A percentile compares a stretch with the other conserved stretches of the same genome.
Evolutionary conservation across 129 eudicot species (phyloP).

Genomic region (Apium graveolens): DNA sequence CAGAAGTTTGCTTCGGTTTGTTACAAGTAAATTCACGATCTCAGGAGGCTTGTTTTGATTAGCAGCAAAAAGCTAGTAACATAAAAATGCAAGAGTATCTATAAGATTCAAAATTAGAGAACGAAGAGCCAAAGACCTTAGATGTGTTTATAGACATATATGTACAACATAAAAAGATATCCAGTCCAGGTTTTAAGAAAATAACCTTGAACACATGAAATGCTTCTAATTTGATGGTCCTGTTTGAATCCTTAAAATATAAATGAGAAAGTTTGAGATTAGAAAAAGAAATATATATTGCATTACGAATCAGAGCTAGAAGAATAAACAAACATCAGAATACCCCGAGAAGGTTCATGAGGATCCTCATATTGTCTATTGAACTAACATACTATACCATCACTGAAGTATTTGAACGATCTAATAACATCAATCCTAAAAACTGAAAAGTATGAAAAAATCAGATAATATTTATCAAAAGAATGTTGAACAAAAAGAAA

Average conservation of each 20-base stretch:
- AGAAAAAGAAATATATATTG: background rate
- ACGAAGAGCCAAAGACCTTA: too few species aligned
- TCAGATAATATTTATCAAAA: background rate
- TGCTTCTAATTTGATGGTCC: slow-evolving; percentile 49
- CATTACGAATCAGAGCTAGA: background rate
- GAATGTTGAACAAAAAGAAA: background rate
- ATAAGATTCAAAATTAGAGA: background rate
- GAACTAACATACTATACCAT: slow-evolving; percentile 83
- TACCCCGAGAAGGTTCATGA: slow-evolving; percentile 97
- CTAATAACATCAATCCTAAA: slow-evolving; percentile 73
- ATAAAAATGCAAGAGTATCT: background rate
- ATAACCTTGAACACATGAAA: slow-evolving; percentile 61
- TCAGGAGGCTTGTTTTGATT: slow-evolving; percentile 53
- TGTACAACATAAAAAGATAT: too few species aligned
- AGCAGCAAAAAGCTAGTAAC: slow-evolving; percentile 44
- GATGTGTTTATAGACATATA: too few species aligned
- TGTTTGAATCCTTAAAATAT: slow-evolving; percentile 40
- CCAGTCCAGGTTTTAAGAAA: background rate
- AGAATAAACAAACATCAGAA: slow-evolving; percentile 22
- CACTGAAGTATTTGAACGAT: slow-evolving; percentile 69
- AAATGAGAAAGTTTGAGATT: background rate
- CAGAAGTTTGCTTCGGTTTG: slow-evolving; percentile 55
- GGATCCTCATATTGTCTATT: slow-evolving; percentile 76
- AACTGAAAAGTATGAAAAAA: slow-evolving; percentile 28
- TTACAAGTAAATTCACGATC: slow-evolving; percentile 43